These are phyloP conservation scores for Styphnolobium japonicum DNA, from an alignment of 306 rosid genomes.

Conservation along the genomic window DNA sequence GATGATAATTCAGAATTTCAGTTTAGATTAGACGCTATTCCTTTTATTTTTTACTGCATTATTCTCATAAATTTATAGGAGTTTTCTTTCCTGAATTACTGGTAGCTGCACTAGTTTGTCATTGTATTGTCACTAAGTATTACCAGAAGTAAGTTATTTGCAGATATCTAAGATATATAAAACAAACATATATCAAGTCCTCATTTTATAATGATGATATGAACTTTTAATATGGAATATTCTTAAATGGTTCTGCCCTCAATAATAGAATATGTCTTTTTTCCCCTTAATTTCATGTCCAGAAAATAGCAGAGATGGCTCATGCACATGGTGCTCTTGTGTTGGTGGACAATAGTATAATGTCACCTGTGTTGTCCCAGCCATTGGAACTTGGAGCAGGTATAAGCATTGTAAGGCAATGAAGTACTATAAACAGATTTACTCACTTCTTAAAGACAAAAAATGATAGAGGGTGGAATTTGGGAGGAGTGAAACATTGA, in stretches of 20 bases:
- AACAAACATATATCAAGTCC: neutral
- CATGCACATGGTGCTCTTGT: slow-evolving; percentile 78
- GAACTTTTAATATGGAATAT: slow-evolving; percentile 1
- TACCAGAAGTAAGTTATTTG: neutral
- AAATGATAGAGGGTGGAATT: neutral
- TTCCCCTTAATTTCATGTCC: slow-evolving; percentile 24
- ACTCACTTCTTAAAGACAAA: neutral
- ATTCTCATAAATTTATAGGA: neutral
- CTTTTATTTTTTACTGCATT: neutral
- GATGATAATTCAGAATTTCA: neutral
- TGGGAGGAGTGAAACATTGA: neutral
- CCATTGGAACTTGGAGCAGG: slow-evolving; percentile 98
- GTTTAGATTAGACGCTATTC: neutral
- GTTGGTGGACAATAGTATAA: slow-evolving; percentile 89
- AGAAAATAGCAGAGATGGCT: slow-evolving; percentile 80
- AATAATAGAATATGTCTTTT: neutral
- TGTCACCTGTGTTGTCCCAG: slow-evolving; percentile 87
- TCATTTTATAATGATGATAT: neutral
- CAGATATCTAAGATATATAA: neutral
- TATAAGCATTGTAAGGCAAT: slow-evolving; percentile 31
- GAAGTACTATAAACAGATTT: neutral
- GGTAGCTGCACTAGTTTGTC: slow-evolving; percentile 11
- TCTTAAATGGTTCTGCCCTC: neutral
- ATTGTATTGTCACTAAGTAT: neutral
- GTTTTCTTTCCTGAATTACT: neutral